Conservation (phyloP, 1,284 basidiomycete genomes). For the Gomphus bonarii region DNA sequence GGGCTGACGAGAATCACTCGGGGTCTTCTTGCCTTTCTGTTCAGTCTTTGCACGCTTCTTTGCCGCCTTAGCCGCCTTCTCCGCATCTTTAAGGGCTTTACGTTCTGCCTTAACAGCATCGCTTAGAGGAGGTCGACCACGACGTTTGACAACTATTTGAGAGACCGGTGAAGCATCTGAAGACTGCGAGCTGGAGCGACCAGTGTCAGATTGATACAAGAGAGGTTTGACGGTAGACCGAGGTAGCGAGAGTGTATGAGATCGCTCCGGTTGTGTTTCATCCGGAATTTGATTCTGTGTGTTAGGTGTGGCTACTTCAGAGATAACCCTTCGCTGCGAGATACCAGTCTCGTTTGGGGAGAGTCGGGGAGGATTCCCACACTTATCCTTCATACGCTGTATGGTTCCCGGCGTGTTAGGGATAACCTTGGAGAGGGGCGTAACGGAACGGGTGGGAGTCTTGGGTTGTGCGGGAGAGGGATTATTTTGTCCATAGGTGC, state of each 20-base stretch:
- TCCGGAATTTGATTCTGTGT: background rate
- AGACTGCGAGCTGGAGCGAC: background rate
- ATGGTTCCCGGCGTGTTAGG: background rate
- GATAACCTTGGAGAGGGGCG: background rate
- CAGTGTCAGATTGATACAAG: background rate
- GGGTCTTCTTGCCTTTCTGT: conserved; percentile 8
- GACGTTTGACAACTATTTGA: conserved; percentile 14
- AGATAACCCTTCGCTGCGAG: background rate
- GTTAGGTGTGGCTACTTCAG: background rate
- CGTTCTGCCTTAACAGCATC: conserved; percentile 21
- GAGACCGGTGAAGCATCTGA: background rate
- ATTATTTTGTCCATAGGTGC: background rate
- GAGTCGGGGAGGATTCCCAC: conserved; percentile 19
- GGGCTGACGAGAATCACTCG: background rate
- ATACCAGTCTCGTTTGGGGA: background rate
- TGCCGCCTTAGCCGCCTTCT: conserved; percentile 17
- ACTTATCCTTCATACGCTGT: conserved; percentile 28
- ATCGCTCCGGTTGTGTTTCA: background rate
- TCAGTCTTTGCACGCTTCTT: conserved; percentile 15
- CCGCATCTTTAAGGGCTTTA: conserved; percentile 20
- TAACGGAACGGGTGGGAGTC: background rate
- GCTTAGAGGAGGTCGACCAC: conserved; percentile 18
- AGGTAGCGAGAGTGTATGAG: background rate
- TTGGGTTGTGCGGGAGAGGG: background rate
- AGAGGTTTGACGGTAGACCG: background rate